A percentile compares a stretch with the other conserved stretches of the same genome.
These are phyloP conservation scores for Aspergillus coremiiformis DNA, from an alignment of 495 filamentous ascomycete species.

Conservation along the genomic window DNA sequence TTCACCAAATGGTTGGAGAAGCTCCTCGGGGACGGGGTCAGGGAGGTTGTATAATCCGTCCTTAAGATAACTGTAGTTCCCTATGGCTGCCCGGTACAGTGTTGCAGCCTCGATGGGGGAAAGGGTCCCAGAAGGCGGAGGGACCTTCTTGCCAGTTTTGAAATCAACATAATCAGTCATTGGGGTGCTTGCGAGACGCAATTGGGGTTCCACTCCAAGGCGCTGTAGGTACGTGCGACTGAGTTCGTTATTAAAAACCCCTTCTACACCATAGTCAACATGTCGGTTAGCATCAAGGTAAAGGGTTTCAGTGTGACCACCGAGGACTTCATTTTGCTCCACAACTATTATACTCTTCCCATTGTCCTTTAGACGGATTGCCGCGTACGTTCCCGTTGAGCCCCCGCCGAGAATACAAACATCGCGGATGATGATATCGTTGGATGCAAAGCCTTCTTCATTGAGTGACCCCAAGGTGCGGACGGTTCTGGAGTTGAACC, in stretches of 20 bases:
- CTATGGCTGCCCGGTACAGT: constrained; percentile 23
- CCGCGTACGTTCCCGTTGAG: constrained; percentile 39
- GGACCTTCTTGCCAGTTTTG: constrained; percentile 34
- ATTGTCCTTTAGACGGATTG: constrained; percentile 33
- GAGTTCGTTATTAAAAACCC: constrained; percentile 32
- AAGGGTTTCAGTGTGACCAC: constrained; percentile 43
- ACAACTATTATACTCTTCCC: constrained; percentile 37
- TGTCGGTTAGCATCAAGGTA: constrained; percentile 33
- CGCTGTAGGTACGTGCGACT: constrained; percentile 33
- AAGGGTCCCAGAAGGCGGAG: constrained; percentile 33
- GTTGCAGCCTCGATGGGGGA: constrained; percentile 26
- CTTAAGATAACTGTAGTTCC: constrained; percentile 17
- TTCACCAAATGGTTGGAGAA: constrained; percentile 42
- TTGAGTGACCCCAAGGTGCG: too few species aligned
- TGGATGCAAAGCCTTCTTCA: neutral
- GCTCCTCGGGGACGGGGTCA: constrained; percentile 43
- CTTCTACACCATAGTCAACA: constrained; percentile 40
- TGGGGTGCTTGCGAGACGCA: constrained; percentile 20
- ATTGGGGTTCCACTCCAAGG: constrained; percentile 22
- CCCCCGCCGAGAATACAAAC: constrained; percentile 47
- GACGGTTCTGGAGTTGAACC: too few species aligned
- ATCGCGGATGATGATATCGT: constrained; percentile 24
- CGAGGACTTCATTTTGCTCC: constrained; percentile 35
- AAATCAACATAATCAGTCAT: constrained; percentile 21
- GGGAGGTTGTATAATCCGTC: constrained; percentile 38